Evolutionary conservation across 129 eudicot genomes (phyloP), one percentile per base, ranked within the genome.

Genomic region (Tagetes erecta): DNA sequence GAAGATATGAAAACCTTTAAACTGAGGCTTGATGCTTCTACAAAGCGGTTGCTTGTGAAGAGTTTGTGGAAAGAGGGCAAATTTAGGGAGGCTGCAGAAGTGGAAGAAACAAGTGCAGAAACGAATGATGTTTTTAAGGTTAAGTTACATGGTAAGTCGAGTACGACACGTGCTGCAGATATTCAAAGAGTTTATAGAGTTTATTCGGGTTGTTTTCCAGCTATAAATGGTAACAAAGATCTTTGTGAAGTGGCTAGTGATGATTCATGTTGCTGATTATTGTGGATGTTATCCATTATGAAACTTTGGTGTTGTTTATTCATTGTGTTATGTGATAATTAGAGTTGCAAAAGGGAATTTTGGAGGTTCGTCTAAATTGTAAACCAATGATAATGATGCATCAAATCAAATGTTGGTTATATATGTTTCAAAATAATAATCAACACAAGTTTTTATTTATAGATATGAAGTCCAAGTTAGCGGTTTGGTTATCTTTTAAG

Each of bases 51-150:
- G 83, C 93, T 94, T 27, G 97, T 90, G 72, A 90, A 81, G 84
- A 84, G 91, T 76, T 75, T 94, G 33, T 90, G 97, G 97, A 83
- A 85, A 73, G 97, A 93, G 83, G 91, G 96, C 12, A 90, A 87
- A 59, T 78, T 90, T 10, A 84, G 88, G 82, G 97, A 94, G 77
- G 97, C 97, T 40, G 92, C 98, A 60, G 71, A 57, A 36, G 96
- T 94, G 3, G 98, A 94, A 85, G 97, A 90, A 77, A 78, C 65
- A 20, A 76, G 82, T 75, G 84, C 73, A 68, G 83, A 77, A 65
- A 67, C 53, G 6, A 78, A 67, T 74, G 69, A 73, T 71, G 79
- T 2, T 34, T 80, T 83, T 68, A 90, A 87, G 41, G 81, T 14
- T 71, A 81, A 79, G 14, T 82, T 79, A 80, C 80, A 84, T 35